Base-by-base conservation (phyloP, 257 asterid species). In the Gentiana macrophylla region DNA sequence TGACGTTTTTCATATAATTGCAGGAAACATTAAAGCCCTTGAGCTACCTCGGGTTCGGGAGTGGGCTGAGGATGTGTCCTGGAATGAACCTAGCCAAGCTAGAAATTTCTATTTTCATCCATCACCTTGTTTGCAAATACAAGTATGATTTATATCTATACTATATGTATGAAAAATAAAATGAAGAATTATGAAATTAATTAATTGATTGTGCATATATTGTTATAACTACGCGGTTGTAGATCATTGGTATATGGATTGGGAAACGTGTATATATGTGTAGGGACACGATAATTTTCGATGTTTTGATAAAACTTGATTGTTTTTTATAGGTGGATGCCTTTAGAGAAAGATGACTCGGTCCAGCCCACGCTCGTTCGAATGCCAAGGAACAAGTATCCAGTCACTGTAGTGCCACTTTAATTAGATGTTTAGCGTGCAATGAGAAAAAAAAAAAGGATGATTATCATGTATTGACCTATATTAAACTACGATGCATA, bases 11-110 rank as follows among this genome's bases (percentile, higher is more conserved):
- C 43, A 51, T 72, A 47, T 7, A 10, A 59, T 67, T 64, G 46
- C 80, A 86, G 96, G 92, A 73, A 43, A 84, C 75, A 46, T 8
- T 74, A 32, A 87, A 71, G 69, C 82, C 96, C 62, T 87, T 70
- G 68, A 82, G 96, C 80, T 87, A 72, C 72, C 94, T 87, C 34
- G 93, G 94, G 33, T 87, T 87, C 34, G 94, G 96, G 50, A 87
- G 73, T 45, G 96, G 96, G 72, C 94, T 86, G 0, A 74, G 93
- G n/a, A 84, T 82, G 94, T 84, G 96, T 63, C 96, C 96, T 34
- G 96, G 96, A 76, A 87, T 87, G 66, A 80, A 84, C 85, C 80
- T 87, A 9, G 94, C 96, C 56, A 87, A 82, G 71, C 70, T 87
- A 64, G 94, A 87, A 73, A 80, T 87, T 6, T 84, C 67, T 53